A percentile compares a stretch with the other conserved stretches of the same genome.
These are phyloP conservation scores for Xanthoconium purpureum DNA, from an alignment of 768 basidiomycete genomes.

Conservation along the genomic window DNA sequence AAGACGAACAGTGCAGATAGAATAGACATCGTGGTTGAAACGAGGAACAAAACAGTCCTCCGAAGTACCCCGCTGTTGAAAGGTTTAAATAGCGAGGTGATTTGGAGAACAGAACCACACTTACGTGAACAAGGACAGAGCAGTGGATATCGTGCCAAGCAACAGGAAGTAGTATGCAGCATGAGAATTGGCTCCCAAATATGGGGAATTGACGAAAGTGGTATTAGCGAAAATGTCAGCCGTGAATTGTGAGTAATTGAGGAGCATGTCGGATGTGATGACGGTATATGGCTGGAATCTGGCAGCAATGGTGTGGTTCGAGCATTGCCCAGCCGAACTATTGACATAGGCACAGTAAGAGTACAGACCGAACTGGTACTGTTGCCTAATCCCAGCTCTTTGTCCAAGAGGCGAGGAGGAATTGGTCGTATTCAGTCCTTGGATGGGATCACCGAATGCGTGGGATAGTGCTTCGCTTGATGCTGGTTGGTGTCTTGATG, in stretches of 20 bases:
- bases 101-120: slow-evolving; percentile 27
- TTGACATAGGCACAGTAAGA: slow-evolving; percentile 73
- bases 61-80: slow-evolving; percentile 59
- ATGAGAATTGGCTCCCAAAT: slow-evolving; percentile 59
- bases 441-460: slow-evolving; percentile 55
- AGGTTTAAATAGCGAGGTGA: slow-evolving; percentile 1
- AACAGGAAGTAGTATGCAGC: slow-evolving; percentile 76
- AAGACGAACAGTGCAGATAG: slow-evolving; percentile 61
- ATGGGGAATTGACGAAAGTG: slow-evolving; percentile 58
- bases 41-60: slow-evolving; percentile 61
- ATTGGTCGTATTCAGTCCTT: slow-evolving; percentile 65
- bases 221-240: slow-evolving; percentile 48
- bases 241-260: slow-evolving; percentile 59
- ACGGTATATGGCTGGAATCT: slow-evolving; percentile 63
- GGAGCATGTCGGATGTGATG: slow-evolving; percentile 63
- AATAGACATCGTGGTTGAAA: slow-evolving; percentile 62
- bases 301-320: slow-evolving; percentile 55
- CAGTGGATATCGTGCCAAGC: slow-evolving; percentile 65
- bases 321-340: slow-evolving; percentile 57
- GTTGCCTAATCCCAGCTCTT: slow-evolving; percentile 59
- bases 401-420: slow-evolving; percentile 57
- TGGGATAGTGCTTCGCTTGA: slow-evolving; percentile 48
- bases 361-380: slow-evolving; percentile 80
- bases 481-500: not conserved
- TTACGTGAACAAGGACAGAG: slow-evolving; percentile 63